Conservation (phyloP, 2,329 filamentous ascomycete genomes). For the Chaetomium sp. region DNA sequence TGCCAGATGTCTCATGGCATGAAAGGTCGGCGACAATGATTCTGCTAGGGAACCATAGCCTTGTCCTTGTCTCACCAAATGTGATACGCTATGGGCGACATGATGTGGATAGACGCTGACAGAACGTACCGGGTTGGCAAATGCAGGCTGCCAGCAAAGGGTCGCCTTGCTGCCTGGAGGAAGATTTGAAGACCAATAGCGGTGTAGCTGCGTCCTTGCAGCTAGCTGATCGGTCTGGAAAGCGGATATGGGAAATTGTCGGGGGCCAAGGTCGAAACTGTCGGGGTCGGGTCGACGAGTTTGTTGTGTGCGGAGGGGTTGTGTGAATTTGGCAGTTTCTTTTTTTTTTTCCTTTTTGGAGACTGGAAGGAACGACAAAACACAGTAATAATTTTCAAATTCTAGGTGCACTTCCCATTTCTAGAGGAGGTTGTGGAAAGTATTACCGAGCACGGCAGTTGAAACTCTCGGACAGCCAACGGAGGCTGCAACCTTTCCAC, state of each 20-base stretch:
- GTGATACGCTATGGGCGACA: slow-evolving; percentile 2
- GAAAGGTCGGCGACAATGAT: not conserved
- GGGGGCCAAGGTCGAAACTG: not conserved
- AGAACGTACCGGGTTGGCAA: slow-evolving; percentile 30
- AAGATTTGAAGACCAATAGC: slow-evolving; percentile 26
- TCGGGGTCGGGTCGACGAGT: not conserved
- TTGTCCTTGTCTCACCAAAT: not conserved
- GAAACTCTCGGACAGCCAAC: not conserved
- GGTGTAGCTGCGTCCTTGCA: slow-evolving; percentile 16
- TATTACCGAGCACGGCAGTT: slow-evolving; percentile 3
- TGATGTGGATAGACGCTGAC: slow-evolving; percentile 2
- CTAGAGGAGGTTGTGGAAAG: not conserved
- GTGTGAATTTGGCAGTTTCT: not conserved
- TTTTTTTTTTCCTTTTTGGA: not conserved
- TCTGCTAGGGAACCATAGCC: not conserved
- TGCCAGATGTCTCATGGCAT: not conserved
- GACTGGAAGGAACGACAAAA: not conserved
- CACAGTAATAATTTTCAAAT: not conserved
- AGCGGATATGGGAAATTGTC: not conserved
- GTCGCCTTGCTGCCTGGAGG: slow-evolving; percentile 27
- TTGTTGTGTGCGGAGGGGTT: not conserved
- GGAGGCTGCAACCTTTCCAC: not conserved
- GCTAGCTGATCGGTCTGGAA: slow-evolving; percentile 3
- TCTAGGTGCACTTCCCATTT: not conserved
- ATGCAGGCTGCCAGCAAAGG: slow-evolving; percentile 23